Base-by-base conservation (phyloP, 78 protist genomes). In the Dictyostelium discoideum region DNA sequence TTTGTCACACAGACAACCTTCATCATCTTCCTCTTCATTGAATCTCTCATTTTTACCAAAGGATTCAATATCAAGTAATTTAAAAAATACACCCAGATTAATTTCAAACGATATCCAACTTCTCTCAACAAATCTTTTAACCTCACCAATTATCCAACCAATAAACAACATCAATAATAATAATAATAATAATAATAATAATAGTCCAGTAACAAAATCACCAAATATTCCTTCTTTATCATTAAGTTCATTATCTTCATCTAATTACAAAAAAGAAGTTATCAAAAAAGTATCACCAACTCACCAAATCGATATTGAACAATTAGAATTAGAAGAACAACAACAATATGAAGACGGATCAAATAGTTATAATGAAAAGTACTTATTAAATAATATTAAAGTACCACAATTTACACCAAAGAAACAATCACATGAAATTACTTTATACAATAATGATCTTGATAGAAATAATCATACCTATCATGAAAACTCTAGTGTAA, bases 11-110 rank as follows among this genome's bases (percentile, higher is more conserved):
- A 77, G 83, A 77, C 67, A 42, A n/a, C 24, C 46, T 79, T 18
- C 24, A 44, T 16, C 46, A 24, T 22, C 46, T n/a, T n/a, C 63
- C 9, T 79, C 39, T 44, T 42, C 46, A 79, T 79, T 79, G n/a
- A 44, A 44, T 79, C 48, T 79, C 46, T 79, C 84, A 24, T 44
- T 79, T 44, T 79, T 79, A 79, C 84, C 84, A 18, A 46, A 79
- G 24, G 54, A 79, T 79, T 79, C 84, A 22, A 42, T 18, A 44
- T 42, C 54, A 79, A 32, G 24, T 16, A 44, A n/a, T 26, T 18
- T 18, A 44, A 79, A 39, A 42, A 79, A 39, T n/a, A 76, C 83
- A 37, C 44, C 81, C 6, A 76, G 13, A 6, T 11, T 76, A 7
- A 22, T 26, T 26, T 40, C 83, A 76, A 79, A 46, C 11, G 84